Evolutionary conservation across 208 protist species (phyloP).

Genomic region (Trypanosoma platydactyli): DNA sequence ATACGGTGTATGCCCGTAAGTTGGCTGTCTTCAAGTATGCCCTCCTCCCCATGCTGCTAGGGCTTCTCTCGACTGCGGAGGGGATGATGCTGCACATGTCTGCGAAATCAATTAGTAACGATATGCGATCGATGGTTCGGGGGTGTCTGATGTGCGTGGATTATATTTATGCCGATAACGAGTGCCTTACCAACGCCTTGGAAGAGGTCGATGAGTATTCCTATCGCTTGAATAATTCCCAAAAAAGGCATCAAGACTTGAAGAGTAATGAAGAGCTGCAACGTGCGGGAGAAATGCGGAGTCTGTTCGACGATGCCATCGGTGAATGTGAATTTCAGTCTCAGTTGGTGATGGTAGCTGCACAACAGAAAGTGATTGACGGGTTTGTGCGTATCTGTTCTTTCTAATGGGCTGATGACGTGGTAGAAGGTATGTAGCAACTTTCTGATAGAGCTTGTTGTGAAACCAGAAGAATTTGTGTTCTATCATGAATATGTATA

Average conservation of each 20-base stretch:
- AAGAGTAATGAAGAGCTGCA: background rate
- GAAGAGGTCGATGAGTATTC: background rate
- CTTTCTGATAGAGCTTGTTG: too few species aligned
- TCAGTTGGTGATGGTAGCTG: conserved; percentile 17
- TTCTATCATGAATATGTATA: too few species aligned
- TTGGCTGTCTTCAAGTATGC: conserved; percentile 75
- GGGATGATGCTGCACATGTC: conserved; percentile 65
- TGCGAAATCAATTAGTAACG: conserved; percentile 50
- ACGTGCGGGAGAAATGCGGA: conserved; percentile 14
- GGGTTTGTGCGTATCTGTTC: conserved; percentile 21
- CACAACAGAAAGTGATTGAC: conserved; percentile 16
- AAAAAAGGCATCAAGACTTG: background rate
- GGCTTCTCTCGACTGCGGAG: conserved; percentile 67
- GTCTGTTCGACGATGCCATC: conserved; percentile 26
- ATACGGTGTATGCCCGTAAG: conserved; percentile 37
- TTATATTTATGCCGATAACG: conserved; percentile 61
- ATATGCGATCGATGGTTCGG: conserved; percentile 66
- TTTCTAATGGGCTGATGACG: background rate
- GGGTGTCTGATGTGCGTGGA: conserved; percentile 77
- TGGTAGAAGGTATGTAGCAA: too few species aligned
- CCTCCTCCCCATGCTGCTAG: conserved; percentile 77
- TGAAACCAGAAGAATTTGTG: too few species aligned
- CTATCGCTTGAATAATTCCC: background rate
- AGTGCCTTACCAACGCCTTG: conserved; percentile 9
- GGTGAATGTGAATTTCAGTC: conserved; percentile 19